These are phyloP conservation scores for Saccharomycopsis amapae DNA, from an alignment of 805 yeast species.

Conservation along the genomic window DNA sequence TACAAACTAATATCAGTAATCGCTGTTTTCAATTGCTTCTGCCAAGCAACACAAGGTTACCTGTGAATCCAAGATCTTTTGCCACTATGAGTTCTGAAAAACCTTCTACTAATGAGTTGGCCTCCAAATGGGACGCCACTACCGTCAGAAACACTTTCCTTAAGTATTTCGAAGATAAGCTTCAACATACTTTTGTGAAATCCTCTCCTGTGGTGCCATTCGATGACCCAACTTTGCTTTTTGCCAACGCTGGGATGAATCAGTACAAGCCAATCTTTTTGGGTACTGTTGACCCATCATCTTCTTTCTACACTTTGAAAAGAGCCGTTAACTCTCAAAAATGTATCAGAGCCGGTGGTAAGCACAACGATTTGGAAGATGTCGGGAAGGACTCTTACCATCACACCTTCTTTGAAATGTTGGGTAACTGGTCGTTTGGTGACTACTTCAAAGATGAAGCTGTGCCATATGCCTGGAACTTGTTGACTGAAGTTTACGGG, in stretches of 20 bases:
- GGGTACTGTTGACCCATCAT: slow-evolving; percentile 94
- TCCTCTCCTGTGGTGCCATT: slow-evolving; percentile 95
- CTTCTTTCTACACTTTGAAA: slow-evolving; percentile 75
- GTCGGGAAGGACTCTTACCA: slow-evolving; percentile 98
- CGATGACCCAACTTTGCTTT: slow-evolving; percentile 93
- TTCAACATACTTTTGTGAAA: slow-evolving; percentile 75
- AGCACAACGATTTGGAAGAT: slow-evolving; percentile 95
- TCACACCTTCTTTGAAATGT: slow-evolving; percentile 98
- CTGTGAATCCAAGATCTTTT: no score
- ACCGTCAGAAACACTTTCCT: slow-evolving; percentile 58
- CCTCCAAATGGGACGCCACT: slow-evolving; percentile 41
- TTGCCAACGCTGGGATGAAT: slow-evolving; percentile 99
- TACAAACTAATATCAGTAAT: no score
- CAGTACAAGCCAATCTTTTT: slow-evolving; percentile 96
- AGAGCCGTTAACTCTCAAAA: slow-evolving; percentile 95
- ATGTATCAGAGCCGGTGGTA: slow-evolving; percentile 99
- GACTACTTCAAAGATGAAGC: slow-evolving; percentile 97
- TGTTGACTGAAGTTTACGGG: slow-evolving; percentile 79
- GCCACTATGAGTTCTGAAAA: neutral
- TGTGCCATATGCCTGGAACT: slow-evolving; percentile 81
- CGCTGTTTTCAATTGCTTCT: no score
- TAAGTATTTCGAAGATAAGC: slow-evolving; percentile 60
- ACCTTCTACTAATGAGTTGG: neutral
- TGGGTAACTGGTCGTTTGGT: slow-evolving; percentile 99
- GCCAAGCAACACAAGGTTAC: no score